Percentiles rank a stretch among this genome's conserved stretches.
These are phyloP conservation scores for Metrosideros polymorpha DNA, from an alignment of 441 rosid genomes.

Conservation along the genomic window DNA sequence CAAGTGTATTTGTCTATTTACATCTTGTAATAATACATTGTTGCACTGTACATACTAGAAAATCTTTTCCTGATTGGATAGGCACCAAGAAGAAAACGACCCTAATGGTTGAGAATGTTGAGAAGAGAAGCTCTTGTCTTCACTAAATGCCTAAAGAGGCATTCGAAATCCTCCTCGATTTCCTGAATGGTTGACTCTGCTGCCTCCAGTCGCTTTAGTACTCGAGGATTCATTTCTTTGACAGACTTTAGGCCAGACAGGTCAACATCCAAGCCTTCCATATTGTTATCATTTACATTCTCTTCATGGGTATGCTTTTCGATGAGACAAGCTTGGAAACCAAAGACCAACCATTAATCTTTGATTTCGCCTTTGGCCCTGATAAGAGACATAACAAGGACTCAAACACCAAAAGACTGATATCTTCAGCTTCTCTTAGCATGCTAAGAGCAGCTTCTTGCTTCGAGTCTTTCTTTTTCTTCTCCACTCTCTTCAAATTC, in stretches of 20 bases:
- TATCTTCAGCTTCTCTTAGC: not conserved
- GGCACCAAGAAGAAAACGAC: not conserved
- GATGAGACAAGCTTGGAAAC: not conserved
- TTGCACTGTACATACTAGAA: not conserved
- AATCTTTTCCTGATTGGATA: not conserved
- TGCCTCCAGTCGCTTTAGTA: not conserved
- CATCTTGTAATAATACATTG: not conserved
- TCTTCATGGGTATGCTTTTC: not conserved
- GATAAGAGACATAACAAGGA: not conserved
- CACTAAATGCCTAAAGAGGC: not conserved
- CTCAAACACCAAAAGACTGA: not conserved
- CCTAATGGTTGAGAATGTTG: not conserved
- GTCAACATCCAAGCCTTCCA: not conserved
- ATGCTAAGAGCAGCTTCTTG: not conserved
- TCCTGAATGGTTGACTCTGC: not conserved
- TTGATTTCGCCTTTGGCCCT: not conserved
- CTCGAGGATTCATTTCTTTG: not conserved
- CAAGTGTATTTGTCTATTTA: not conserved
- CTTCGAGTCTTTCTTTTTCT: not conserved
- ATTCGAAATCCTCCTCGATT: not conserved
- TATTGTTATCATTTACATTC: not conserved
- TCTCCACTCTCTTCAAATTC: not conserved
- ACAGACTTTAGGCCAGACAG: not conserved
- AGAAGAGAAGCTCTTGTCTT: slow-evolving; percentile 1
- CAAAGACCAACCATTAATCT: not conserved